Evolutionary conservation across 495 filamentous ascomycete species (phyloP).

Genomic region (Penicillium chermesinum): DNA sequence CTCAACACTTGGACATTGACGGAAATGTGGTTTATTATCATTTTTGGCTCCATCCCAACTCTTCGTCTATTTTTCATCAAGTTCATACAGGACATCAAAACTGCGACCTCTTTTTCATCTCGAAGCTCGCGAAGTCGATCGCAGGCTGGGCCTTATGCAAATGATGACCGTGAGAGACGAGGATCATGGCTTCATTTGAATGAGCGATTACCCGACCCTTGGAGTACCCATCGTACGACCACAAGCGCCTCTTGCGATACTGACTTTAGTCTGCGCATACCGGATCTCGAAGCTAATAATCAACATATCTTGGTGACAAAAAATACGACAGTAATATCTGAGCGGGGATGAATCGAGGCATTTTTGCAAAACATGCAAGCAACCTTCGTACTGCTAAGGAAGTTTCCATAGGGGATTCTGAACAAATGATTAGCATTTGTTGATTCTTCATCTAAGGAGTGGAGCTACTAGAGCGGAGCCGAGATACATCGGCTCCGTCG

Average conservation of each 20-base stretch:
- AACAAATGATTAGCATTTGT: too few species aligned
- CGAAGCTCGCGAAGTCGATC: constrained; percentile 1
- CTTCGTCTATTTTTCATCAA: constrained; percentile 20
- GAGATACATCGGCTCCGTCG: too few species aligned
- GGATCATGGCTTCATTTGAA: constrained; percentile 10
- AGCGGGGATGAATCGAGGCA: too few species aligned
- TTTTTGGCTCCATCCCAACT: constrained; percentile 25
- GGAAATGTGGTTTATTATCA: constrained; percentile 29
- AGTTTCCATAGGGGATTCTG: too few species aligned
- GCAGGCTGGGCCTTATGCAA: background rate
- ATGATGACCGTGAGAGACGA: constrained; percentile 1
- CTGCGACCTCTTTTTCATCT: constrained; percentile 5
- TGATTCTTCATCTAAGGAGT: too few species aligned
- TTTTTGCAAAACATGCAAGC: too few species aligned
- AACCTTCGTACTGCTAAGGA: too few species aligned
- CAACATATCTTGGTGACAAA: constrained; percentile 7
- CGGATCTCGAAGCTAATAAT: background rate
- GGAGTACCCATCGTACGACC: background rate
- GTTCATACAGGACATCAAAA: constrained; percentile 17
- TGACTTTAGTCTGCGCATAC: background rate
- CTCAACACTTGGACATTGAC: constrained; percentile 26
- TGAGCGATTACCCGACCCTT: background rate
- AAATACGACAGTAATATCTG: constrained; percentile 3
- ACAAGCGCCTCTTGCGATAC: constrained; percentile 2
- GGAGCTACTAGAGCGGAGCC: too few species aligned